Evolutionary conservation across 345 rosid species (phyloP).

Genomic region (Litchi chinensis): DNA sequence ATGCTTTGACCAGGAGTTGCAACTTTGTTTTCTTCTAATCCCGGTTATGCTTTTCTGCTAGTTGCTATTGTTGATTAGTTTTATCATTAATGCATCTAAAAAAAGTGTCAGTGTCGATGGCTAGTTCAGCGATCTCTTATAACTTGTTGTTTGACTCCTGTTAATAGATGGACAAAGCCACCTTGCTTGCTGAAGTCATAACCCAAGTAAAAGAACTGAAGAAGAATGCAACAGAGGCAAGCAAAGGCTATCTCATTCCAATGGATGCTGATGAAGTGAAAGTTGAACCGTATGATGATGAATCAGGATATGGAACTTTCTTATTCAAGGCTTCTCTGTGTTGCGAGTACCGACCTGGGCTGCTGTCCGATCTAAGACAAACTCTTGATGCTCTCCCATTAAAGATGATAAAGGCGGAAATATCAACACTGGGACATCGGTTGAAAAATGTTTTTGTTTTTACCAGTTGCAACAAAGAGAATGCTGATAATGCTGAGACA

Average conservation of each 20-base stretch:
- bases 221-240: slow-evolving; percentile 45
- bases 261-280: slow-evolving; percentile 51
- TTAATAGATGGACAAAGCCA: slow-evolving; percentile 72
- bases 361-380: slow-evolving; percentile 50
- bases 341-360: slow-evolving; percentile 55
- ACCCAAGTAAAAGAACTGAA: slow-evolving; percentile 54
- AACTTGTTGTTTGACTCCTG: neutral
- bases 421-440: slow-evolving; percentile 56
- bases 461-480: slow-evolving; percentile 28
- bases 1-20: neutral
- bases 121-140: neutral
- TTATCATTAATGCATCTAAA: neutral
- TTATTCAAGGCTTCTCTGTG: slow-evolving; percentile 53
- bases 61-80: neutral
- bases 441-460: slow-evolving; percentile 50
- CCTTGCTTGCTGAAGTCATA: slow-evolving; percentile 67
- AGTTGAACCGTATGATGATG: slow-evolving; percentile 40
- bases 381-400: slow-evolving; percentile 49
- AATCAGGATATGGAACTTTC: slow-evolving; percentile 28
- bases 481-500: slow-evolving; percentile 20
- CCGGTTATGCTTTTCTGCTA: neutral
- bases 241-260: slow-evolving; percentile 55
- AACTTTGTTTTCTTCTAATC: neutral
- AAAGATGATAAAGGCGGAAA: slow-evolving; percentile 45
- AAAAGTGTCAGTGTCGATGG: neutral